Conservation (phyloP, 2,329 filamentous ascomycete genomes). For the Westerdykella aurantiaca region DNA sequence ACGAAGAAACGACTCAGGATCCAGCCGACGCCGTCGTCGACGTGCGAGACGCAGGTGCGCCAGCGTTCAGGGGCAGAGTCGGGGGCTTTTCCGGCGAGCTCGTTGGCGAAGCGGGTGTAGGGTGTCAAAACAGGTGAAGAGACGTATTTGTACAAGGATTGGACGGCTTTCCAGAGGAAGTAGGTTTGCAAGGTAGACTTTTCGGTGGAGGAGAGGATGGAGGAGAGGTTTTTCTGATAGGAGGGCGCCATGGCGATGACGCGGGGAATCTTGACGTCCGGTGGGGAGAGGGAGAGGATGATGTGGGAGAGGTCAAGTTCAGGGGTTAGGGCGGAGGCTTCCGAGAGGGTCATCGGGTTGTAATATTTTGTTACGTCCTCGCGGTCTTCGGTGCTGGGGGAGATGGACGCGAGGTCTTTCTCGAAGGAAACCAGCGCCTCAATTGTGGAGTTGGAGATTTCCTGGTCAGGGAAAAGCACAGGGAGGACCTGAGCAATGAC, state of each 20-base stretch:
- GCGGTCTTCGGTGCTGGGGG: conserved; percentile 53
- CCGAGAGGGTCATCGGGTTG: conserved; percentile 55
- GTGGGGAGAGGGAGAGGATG: conserved; percentile 49
- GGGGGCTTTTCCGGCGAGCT: conserved; percentile 55
- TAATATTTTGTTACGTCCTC: conserved; percentile 63
- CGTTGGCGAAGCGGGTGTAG: conserved; percentile 55
- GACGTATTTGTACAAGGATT: conserved; percentile 48
- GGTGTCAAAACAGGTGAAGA: conserved; percentile 57
- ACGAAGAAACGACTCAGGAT: conserved; percentile 67
- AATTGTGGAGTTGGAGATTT: conserved; percentile 3
- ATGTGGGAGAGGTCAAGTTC: conserved; percentile 51
- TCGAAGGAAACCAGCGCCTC: conserved; percentile 48
- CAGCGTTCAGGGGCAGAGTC: conserved; percentile 59
- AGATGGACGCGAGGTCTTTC: conserved; percentile 55
- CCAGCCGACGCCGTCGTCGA: conserved; percentile 59
- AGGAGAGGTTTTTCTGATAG: conserved; percentile 55
- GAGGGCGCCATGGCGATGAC: conserved; percentile 56
- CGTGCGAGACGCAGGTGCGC: conserved; percentile 56
- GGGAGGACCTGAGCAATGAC: conserved; percentile 19
- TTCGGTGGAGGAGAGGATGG: conserved; percentile 50
- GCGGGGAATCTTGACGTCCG: conserved; percentile 46
- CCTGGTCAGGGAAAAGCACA: conserved; percentile 17
- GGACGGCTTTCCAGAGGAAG: conserved; percentile 59
- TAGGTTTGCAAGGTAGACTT: conserved; percentile 56
- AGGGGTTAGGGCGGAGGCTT: conserved; percentile 52